A percentile compares a stretch with the other conserved stretches of the same genome.
These are phyloP conservation scores for Penicillium macrosclerotiorum DNA, from an alignment of 495 filamentous ascomycete species.

Conservation along the genomic window DNA sequence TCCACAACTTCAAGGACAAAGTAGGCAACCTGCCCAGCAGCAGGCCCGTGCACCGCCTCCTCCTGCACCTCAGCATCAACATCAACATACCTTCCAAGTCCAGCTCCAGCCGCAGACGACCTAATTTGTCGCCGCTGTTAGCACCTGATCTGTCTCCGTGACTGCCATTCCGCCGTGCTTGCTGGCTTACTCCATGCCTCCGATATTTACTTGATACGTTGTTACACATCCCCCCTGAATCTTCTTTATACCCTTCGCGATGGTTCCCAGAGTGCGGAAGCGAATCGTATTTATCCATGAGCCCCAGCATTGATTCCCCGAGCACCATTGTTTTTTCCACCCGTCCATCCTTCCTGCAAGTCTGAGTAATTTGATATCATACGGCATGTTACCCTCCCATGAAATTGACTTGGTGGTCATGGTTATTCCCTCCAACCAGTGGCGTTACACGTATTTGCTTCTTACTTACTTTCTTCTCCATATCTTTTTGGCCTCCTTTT, in stretches of 20 bases:
- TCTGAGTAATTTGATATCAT: constrained; percentile 1
- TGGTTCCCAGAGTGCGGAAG: too few species aligned
- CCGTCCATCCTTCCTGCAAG: background rate
- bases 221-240: too few species aligned
- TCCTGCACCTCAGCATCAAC: constrained; percentile 28
- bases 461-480: too few species aligned
- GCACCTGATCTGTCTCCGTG: background rate
- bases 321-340: background rate
- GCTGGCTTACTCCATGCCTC: background rate
- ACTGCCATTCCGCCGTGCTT: background rate
- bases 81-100: constrained; percentile 31
- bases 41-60: constrained; percentile 16
- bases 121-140: background rate
- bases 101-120: constrained; percentile 25
- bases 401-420: constrained; percentile 1
- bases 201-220: too few species aligned
- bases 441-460: too few species aligned
- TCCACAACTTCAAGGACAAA: constrained; percentile 1
- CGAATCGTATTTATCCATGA: too few species aligned
- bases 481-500: background rate
- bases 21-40: constrained; percentile 9
- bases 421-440: background rate
- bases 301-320: constrained; percentile 1
- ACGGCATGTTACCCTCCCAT: background rate
- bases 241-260: too few species aligned